Conservation (phyloP, 345 rosid species). For the Eutrema yunnanense region DNA sequence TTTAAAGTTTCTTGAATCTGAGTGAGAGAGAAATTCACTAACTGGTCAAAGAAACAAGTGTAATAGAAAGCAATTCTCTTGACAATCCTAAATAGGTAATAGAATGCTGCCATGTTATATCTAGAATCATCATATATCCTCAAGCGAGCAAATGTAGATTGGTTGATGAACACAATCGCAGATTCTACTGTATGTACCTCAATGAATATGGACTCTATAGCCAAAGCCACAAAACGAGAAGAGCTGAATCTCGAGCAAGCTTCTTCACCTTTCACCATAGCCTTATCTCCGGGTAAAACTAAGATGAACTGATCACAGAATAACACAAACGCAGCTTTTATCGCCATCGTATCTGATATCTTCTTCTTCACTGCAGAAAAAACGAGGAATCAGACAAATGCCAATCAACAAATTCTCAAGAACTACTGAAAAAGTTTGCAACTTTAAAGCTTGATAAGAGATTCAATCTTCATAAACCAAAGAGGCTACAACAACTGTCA, state of each 20-base stretch:
- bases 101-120: background rate
- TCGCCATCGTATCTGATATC: constrained; percentile 30
- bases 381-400: background rate
- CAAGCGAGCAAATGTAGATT: constrained; percentile 11
- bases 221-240: constrained; percentile 8
- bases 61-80: background rate
- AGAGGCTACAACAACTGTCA: background rate
- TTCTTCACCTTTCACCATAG: constrained; percentile 10
- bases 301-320: constrained; percentile 35
- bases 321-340: constrained; percentile 49
- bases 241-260: background rate
- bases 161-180: constrained; percentile 2
- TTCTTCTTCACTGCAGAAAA: constrained; percentile 48
- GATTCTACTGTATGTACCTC: constrained; percentile 28
- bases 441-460: background rate
- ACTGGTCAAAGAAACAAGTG: constrained; percentile 14
- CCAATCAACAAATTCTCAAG: background rate
- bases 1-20: constrained; percentile 1
- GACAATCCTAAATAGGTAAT: constrained; percentile 9
- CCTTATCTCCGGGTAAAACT: background rate
- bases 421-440: background rate
- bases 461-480: background rate
- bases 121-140: constrained; percentile 3
- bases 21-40: constrained; percentile 9
- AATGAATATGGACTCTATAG: constrained; percentile 9